phyloP scores from a whole-genome alignment of 2,329 filamentous ascomycete species.

The Cyclaneusma minus region DNA sequence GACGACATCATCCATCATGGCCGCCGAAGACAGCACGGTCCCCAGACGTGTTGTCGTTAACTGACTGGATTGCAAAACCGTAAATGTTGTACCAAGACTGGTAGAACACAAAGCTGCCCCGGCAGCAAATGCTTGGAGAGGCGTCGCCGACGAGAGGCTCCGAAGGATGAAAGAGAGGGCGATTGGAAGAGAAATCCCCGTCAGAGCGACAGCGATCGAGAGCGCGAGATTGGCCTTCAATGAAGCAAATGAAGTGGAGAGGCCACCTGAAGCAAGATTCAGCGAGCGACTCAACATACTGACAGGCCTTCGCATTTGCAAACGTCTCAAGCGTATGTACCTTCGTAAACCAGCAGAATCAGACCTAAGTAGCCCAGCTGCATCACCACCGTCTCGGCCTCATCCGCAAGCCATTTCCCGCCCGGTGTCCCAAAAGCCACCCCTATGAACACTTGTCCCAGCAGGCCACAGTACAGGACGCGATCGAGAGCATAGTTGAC shows the following conservation, averaged over 20 bases:
- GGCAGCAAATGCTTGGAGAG: conserved; percentile 42
- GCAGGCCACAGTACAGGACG: conserved; percentile 50
- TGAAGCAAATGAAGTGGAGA: conserved; percentile 35
- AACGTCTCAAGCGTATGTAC: too few relatives aligned
- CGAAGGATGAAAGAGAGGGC: conserved; percentile 40
- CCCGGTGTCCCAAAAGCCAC: conserved; percentile 56
- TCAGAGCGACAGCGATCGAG: conserved; percentile 45
- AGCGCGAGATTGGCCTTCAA: conserved; percentile 44
- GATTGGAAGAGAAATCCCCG: conserved; percentile 49
- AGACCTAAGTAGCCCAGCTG: conserved; percentile 59
- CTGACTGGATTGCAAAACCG: conserved; percentile 44
- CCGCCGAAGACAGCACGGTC: conserved; percentile 52
- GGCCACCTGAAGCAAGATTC: conserved; percentile 5
- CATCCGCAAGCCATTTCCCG: conserved; percentile 36
- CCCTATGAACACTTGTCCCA: conserved; percentile 58
- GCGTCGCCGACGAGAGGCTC: conserved; percentile 9
- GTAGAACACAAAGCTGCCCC: conserved; percentile 63
- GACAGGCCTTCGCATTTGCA: conserved; percentile 16
- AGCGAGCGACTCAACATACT: background rate
- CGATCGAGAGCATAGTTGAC: conserved; percentile 40
- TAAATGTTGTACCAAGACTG: conserved; percentile 56
- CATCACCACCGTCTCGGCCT: conserved; percentile 38
- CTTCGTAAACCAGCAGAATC: conserved; percentile 56
- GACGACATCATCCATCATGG: conserved; percentile 71
- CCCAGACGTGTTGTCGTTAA: conserved; percentile 38